Evolutionary conservation across 345 rosid species (phyloP), one percentile per base, ranked within the genome.

Genomic region (Orychophragmus violaceus): DNA sequence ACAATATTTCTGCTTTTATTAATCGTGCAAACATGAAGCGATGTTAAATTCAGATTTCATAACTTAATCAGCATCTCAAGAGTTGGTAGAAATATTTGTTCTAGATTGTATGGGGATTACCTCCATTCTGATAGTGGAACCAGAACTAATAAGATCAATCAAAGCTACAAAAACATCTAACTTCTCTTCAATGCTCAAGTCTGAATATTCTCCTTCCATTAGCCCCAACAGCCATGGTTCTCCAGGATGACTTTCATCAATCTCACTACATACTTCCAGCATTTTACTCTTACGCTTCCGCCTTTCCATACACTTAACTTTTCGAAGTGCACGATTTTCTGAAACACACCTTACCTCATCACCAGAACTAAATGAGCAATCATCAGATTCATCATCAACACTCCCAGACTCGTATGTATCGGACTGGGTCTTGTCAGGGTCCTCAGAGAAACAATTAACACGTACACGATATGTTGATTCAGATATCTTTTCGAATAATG

Each of bases 161-260:
- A 94, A 72, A 44, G 95, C 95, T 62, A 84, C 95, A 67, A 94
- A 78, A 35, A 85, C 82, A 78, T 83, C 82, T 78, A 94, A 75
- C 84, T 87, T 90, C 79, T 94, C 99, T 24, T 83, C 91, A 67
- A 90, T 82, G 78, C 87, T 84, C 76, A 90, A 69, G 77, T 82
- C 90, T 36, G 92, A 85, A 85, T 94, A 94, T 82, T 94, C 99
- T 17, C 96, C 95, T 76, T 94, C 99, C 89, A 83, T 79, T 39
- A 90, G 85, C 68, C 97, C 99, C 64, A 88, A 77, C 74, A 94
- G 69, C 97, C 99, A 94, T 49, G 85, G 84, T 64, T 88, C 97
- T 78, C 97, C 99, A 4, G 84, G 86, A 68, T 79, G 84, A 80
- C 96, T 88, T 83, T 94, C 99, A 84, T 94, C 99, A 79, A 94